Base-by-base conservation (phyloP, 2,329 filamentous ascomycete species). In the Fonsecaea erecta region DNA sequence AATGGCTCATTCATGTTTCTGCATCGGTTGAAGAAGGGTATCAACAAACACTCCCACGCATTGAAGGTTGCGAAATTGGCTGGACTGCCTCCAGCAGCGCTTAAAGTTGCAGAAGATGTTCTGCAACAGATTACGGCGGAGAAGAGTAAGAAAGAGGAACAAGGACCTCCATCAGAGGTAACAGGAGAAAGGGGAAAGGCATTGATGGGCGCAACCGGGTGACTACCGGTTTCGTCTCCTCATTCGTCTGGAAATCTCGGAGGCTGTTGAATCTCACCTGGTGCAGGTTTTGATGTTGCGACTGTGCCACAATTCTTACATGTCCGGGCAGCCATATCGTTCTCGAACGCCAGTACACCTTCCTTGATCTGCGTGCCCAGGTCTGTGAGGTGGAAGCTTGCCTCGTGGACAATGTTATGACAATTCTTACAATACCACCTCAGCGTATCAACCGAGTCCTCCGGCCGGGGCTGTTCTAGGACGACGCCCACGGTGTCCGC, bases 331-430 rank as follows among this genome's bases (percentile, higher is more conserved):
- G 86, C 82, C 63, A 87, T 84, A 74, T 90, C 87, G 1, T 77
- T 84, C 77, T 88, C 90, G 78, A 98, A 98, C 21, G 82, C 84
- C 78, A 96, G 88, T 40, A 98, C 94, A 7, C 91, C 93, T 59
- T 86, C 86, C 83, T 97, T 98, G 75, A 99, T 94, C 86, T 98
- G 95, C 26, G 90, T 94, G 21, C 94, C 94, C 69, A 98, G 80
- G 80, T 98, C 90, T 35, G 89, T 93, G 77, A 93, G 96, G 76
- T 95, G 88, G 74, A 99, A 98, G 11, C 85, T 82, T 51, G 88
- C 90, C 82, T 98, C 93, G 79, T 96, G 90, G 6, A 98, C 93
- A 69, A 93, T 78, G 63, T 84, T 83, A 14, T 82, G 80, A 76
- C 93, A 96, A 14, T 75, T 77, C 71, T 83, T 80, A 79, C 95